Base-by-base conservation (phyloP, 352 stramenopile species). In the Phytopythium chamaehyphon region DNA sequence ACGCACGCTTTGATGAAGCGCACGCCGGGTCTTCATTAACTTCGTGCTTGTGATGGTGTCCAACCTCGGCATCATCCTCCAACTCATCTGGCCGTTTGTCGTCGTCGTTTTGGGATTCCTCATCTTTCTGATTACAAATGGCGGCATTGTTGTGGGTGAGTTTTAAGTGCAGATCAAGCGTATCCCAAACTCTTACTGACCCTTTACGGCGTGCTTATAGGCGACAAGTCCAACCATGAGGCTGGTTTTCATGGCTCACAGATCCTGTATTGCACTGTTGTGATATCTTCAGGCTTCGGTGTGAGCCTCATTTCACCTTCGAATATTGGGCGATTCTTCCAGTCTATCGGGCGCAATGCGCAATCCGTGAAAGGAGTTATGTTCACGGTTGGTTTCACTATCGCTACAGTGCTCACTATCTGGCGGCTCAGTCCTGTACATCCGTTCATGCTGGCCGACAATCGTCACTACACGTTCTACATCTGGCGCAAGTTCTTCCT, bases 381-480 rank as follows among this genome's bases (percentile, higher is more conserved):
- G 2, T 76, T 76, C 21, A 49, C 90, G 12, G 12, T 58, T 0
- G 46, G 51, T 3, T 31, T 66, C 3, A 28, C 50, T 19, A 24
- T 54, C 31, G 35, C 51, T 2, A 66, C 71, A 23, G 6, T 88
- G 14, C 40, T 59, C 7, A 60, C 70, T n/a, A 82, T 89, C 50
- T 66, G 73, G 23, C 59, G 68, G 42, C 85, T 83, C 51, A 96
- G 83, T 36, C 66, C 83, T 9, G 78, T 91, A 24, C 88, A 97
- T 66, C 88, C 87, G 53, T 97, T 97, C 50, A 76, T 97, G 67
- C 68, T 96, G 44, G 81, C 85, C 31, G 90, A 97, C 67, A 97
- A 97, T 54, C 83, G 90, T 8, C 88, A 97, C 61, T 97, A 95
- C 59, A 95, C 83, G 9, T 97, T 97, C 53, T 97, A 97, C 65